Evolutionary conservation across 768 basidiomycete genomes (phyloP), one percentile per base, ranked within the genome.

Genomic region (Podaxis carcinomalis): DNA sequence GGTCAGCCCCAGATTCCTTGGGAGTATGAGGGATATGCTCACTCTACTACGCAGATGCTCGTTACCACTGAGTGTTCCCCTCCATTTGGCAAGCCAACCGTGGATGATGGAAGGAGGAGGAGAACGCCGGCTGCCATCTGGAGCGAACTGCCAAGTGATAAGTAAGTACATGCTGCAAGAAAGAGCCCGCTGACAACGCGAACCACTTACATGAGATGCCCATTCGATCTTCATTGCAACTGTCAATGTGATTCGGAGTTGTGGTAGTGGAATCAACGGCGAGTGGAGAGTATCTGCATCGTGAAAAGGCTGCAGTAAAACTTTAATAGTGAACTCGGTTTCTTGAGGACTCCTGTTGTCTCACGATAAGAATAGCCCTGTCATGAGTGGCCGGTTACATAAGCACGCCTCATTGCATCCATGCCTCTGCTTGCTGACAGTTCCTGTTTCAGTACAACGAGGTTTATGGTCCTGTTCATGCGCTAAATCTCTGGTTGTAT

Each of bases 51-150:
- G 79, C 51, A 87, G 73, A 19, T 64, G 67, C 68, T 90, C 88
- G 67, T 88, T 78, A 37, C 87, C 88, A 35, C 79, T 68, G 35
- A 90, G 75, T 11, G 89, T 90, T 25, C 88, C 89, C 62, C 89
- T 80, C 82, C 86, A 82, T 72, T 90, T 91, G n/a, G 85, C 83
- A 62, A 90, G 75, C 88, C 89, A 91, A 35, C 89, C 89, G 65
- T 91, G 89, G 71, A 89, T 79, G 10, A 81, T 80, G 5, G 82
- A 86, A 44, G 81, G 80, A 35, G 77, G 79, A 51, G 81, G 84
- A 49, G 73, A 77, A 42, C 76, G 74, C 54, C 79, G 78, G 56
- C 74, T 70, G 47, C 78, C 79, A 68, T 81, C 80, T 19, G 76
- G 63, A 62, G 74, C 71, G 65, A 76, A 79, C 80, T 82, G 59